A percentile compares a stretch with the other conserved stretches of the same genome.
These are phyloP conservation scores for Kodamaea sp. DNA, from an alignment of 1,139 yeast species.

Conservation along the genomic window DNA sequence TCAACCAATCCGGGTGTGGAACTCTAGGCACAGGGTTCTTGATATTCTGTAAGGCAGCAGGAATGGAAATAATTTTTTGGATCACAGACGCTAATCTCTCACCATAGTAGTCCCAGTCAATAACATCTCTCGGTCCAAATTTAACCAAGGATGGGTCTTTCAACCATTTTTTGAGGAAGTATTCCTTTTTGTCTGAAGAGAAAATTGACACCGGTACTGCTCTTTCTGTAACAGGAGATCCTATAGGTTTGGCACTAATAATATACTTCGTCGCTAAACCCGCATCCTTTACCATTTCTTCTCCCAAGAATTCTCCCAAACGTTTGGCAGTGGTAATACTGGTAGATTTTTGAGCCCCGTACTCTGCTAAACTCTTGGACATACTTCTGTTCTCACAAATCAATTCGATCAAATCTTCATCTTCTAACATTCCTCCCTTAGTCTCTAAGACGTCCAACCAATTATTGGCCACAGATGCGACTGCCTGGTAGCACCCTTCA, in stretches of 20 bases:
- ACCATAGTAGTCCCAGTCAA: constrained; percentile 92
- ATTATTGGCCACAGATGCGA: constrained; percentile 89
- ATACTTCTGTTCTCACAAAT: constrained; percentile 96
- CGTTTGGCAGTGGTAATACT: constrained; percentile 94
- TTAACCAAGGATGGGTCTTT: constrained; percentile 75
- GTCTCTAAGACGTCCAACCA: constrained; percentile 95
- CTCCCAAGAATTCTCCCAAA: constrained; percentile 94
- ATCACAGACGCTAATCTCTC: constrained; percentile 92
- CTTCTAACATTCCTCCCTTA: constrained; percentile 84
- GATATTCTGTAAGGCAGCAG: constrained; percentile 91
- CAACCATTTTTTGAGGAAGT: constrained; percentile 83
- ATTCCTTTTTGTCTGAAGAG: constrained; percentile 69
- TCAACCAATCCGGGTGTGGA: constrained; percentile 93
- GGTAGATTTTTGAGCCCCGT: constrained; percentile 88
- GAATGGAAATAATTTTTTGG: constrained; percentile 93
- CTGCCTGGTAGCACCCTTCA: constrained; percentile 82
- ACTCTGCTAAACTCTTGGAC: constrained; percentile 89
- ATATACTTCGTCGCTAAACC: constrained; percentile 95
- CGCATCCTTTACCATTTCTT: constrained; percentile 94
- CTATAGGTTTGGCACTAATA: constrained; percentile 79
- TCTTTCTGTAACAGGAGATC: constrained; percentile 92
- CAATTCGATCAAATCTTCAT: constrained; percentile 89
- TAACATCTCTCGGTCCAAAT: constrained; percentile 83
- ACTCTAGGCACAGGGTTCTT: constrained; percentile 95
- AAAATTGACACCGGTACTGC: constrained; percentile 97